A percentile compares a stretch with the other conserved stretches of the same genome.
phyloP scores from a whole-genome alignment of 2,329 filamentous ascomycete species.

The Exophiala phaeomuriformis region DNA sequence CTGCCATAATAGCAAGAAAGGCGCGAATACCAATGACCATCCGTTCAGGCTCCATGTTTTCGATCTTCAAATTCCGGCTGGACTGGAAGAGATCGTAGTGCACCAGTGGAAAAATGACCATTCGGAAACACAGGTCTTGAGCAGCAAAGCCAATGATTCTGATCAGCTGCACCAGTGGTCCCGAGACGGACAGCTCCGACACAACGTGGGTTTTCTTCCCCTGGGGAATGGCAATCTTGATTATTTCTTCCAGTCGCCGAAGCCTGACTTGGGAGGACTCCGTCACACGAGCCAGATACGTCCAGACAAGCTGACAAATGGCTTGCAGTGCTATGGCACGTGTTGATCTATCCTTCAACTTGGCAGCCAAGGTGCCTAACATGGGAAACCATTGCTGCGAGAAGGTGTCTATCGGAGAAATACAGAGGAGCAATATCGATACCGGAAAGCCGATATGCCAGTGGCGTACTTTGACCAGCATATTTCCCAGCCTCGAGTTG shows the following conservation, averaged over 20 bases:
- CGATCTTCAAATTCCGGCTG: slow-evolving; percentile 71
- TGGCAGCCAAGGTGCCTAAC: slow-evolving; percentile 67
- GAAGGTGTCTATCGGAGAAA: slow-evolving; percentile 78
- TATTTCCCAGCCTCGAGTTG: slow-evolving; percentile 68
- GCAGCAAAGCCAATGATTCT: slow-evolving; percentile 90
- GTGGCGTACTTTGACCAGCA: slow-evolving; percentile 86
- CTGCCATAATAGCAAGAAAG: slow-evolving; percentile 86
- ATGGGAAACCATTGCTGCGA: slow-evolving; percentile 79
- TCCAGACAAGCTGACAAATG: slow-evolving; percentile 85
- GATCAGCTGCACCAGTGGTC: slow-evolving; percentile 87
- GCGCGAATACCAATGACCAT: slow-evolving; percentile 96
- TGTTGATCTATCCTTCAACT: slow-evolving; percentile 74
- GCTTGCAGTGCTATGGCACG: slow-evolving; percentile 78
- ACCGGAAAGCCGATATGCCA: slow-evolving; percentile 86
- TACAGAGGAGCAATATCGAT: slow-evolving; percentile 77
- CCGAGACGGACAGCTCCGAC: slow-evolving; percentile 73
- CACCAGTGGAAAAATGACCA: slow-evolving; percentile 88
- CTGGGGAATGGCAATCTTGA: slow-evolving; percentile 72
- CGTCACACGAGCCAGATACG: slow-evolving; percentile 77
- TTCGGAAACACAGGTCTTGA: slow-evolving; percentile 86
- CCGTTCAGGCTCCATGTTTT: slow-evolving; percentile 88
- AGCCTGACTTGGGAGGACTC: slow-evolving; percentile 62
- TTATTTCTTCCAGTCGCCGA: slow-evolving; percentile 82
- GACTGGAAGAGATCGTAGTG: slow-evolving; percentile 82
- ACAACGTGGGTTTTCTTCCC: slow-evolving; percentile 74